phyloP scores from a whole-genome alignment of 768 basidiomycete species.

The Naganishia vaughanmartiniae region DNA sequence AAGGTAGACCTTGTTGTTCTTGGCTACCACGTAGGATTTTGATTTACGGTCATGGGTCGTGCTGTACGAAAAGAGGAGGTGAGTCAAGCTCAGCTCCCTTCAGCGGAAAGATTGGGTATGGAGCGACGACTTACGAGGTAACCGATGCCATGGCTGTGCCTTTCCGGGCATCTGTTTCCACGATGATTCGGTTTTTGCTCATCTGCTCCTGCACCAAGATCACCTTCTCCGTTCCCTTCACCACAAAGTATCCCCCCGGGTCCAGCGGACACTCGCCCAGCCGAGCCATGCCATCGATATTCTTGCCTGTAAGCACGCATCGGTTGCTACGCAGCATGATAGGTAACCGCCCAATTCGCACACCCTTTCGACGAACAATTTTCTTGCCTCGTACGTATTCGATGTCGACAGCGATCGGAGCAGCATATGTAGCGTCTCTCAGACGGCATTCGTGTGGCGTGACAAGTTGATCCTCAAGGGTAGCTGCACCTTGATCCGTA shows the following conservation, averaged over 20 bases:
- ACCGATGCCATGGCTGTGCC: slow-evolving; percentile 90
- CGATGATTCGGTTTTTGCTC: slow-evolving; percentile 98
- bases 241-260: slow-evolving; percentile 99
- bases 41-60: slow-evolving; percentile 68
- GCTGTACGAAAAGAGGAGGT: slow-evolving; percentile 56
- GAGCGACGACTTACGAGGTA: slow-evolving; percentile 69
- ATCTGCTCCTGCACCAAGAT: slow-evolving; percentile 98
- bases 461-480: slow-evolving; percentile 54
- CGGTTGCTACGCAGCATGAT: slow-evolving; percentile 97
- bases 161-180: slow-evolving; percentile 87
- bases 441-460: slow-evolving; percentile 97
- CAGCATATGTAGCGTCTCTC: slow-evolving; percentile 90
- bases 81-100: slow-evolving; percentile 56
- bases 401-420: slow-evolving; percentile 87
- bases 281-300: slow-evolving; percentile 76
- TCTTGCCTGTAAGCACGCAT: slow-evolving; percentile 78
- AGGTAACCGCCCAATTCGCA: slow-evolving; percentile 84
- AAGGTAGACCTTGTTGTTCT: slow-evolving; percentile 90
- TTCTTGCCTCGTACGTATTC: slow-evolving; percentile 90
- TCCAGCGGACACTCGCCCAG: slow-evolving; percentile 98
- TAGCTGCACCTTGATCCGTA: slow-evolving; percentile 58
- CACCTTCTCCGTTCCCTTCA: slow-evolving; percentile 58
- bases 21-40: slow-evolving; percentile 94
- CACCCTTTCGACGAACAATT: slow-evolving; percentile 75
- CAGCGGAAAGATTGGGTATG: slow-evolving; percentile 50